These are phyloP conservation scores for Helotiales sp. DNA, from an alignment of 2,329 filamentous ascomycete species.

Conservation along the genomic window DNA sequence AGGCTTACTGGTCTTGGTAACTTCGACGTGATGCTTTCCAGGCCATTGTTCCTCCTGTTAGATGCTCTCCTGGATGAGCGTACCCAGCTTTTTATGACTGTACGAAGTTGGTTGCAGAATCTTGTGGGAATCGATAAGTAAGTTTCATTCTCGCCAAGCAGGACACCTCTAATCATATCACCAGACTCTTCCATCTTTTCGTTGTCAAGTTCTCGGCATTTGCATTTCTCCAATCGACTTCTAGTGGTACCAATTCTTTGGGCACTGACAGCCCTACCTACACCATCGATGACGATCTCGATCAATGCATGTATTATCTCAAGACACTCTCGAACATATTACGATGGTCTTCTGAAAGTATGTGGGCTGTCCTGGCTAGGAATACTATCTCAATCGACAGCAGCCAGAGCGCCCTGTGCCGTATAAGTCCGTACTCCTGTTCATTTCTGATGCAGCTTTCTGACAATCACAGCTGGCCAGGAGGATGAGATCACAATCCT, in stretches of 20 bases:
- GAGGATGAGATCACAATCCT: conserved; percentile 62
- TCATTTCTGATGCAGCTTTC: background rate
- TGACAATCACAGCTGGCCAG: conserved; percentile 45
- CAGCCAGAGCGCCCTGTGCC: conserved; percentile 43
- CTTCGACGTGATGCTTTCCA: conserved; percentile 73
- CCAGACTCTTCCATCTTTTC: conserved; percentile 61
- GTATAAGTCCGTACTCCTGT: conserved; percentile 51
- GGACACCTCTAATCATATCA: background rate
- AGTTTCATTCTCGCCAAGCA: conserved; percentile 25
- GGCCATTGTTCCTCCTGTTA: conserved; percentile 78
- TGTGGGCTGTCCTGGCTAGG: conserved; percentile 70
- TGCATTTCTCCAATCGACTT: conserved; percentile 46
- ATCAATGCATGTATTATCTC: conserved; percentile 77
- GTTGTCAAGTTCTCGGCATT: conserved; percentile 58
- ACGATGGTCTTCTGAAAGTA: conserved; percentile 63
- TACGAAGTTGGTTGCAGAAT: conserved; percentile 77
- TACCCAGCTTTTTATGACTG: conserved; percentile 73
- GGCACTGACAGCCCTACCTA: conserved; percentile 38
- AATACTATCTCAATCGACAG: conserved; percentile 53
- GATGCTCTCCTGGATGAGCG: conserved; percentile 74
- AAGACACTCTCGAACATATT: conserved; percentile 73
- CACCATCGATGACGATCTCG: conserved; percentile 65
- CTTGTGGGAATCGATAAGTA: conserved; percentile 64
- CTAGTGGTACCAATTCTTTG: conserved; percentile 20
- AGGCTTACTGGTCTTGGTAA: conserved; percentile 58